These are phyloP conservation scores for Cyberlindnera mrakii DNA, from an alignment of 805 yeast species.

Conservation along the genomic window DNA sequence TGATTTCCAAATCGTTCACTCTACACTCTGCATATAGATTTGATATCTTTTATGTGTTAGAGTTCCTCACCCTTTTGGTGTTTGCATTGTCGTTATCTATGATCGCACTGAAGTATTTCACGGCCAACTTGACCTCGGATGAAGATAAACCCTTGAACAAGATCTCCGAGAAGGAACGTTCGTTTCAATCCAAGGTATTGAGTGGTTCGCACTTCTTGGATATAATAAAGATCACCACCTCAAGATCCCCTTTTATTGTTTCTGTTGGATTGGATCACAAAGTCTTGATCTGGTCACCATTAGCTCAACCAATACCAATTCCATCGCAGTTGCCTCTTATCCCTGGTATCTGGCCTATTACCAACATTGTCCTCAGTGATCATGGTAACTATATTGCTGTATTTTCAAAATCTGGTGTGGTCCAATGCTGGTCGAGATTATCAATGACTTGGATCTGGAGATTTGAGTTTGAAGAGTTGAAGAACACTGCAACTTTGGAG, in stretches of 20 bases:
- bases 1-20: slow-evolving; percentile 8
- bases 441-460: slow-evolving; percentile 56
- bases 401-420: slow-evolving; percentile 43
- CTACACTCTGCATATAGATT: slow-evolving; percentile 32
- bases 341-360: slow-evolving; percentile 54
- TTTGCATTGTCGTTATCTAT: slow-evolving; percentile 47
- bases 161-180: slow-evolving; percentile 12
- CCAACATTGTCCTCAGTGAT: slow-evolving; percentile 47
- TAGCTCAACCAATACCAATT: slow-evolving; percentile 38
- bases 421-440: slow-evolving; percentile 57
- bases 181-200: slow-evolving; percentile 34
- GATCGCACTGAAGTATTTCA: slow-evolving; percentile 35
- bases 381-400: slow-evolving; percentile 55
- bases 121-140: slow-evolving; percentile 16
- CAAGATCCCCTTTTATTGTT: slow-evolving; percentile 56
- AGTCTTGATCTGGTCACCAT: slow-evolving; percentile 69
- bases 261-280: slow-evolving; percentile 71
- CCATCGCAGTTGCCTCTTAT: slow-evolving; percentile 39
- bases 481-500: slow-evolving; percentile 38
- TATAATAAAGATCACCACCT: slow-evolving; percentile 52
- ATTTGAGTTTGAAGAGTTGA: slow-evolving; percentile 30
- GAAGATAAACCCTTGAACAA: slow-evolving; percentile 16
- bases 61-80: slow-evolving; percentile 44
- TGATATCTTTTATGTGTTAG: slow-evolving; percentile 48
- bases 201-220: slow-evolving; percentile 56